Evolutionary conservation across 163 green algal genomes (phyloP).

Genomic region (Prototheca wickerhamii): DNA sequence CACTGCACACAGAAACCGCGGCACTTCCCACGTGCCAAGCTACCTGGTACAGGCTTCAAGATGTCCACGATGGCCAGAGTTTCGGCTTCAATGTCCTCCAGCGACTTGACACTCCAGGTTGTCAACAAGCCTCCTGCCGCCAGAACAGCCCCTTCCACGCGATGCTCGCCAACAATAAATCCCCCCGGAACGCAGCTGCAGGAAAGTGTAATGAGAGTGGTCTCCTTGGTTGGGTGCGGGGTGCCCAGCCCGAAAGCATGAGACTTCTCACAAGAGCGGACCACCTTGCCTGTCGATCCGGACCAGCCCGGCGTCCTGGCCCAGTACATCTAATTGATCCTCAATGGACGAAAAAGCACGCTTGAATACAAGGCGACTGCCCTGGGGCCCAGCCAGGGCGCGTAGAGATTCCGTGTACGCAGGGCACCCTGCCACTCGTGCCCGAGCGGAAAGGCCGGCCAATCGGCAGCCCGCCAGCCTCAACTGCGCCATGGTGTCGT

Average conservation of each 20-base stretch:
- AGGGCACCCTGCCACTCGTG: too few relatives aligned
- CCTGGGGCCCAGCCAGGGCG: too few relatives aligned
- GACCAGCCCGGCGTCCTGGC: not conserved
- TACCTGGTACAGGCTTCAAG: not conserved
- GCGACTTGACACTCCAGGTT: not conserved
- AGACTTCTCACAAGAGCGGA: not conserved
- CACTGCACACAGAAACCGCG: not conserved
- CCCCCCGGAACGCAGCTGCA: not conserved
- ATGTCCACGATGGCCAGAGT: slow-evolving; percentile 12
- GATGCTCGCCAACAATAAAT: slow-evolving; percentile 12
- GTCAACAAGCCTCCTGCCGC: slow-evolving; percentile 8
- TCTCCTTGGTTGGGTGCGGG: not conserved
- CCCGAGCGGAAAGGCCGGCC: too few relatives aligned
- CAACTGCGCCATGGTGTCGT: too few relatives aligned
- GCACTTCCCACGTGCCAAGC: not conserved
- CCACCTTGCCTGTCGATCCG: not conserved
- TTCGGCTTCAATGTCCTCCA: slow-evolving; percentile 6
- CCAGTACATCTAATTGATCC: not conserved
- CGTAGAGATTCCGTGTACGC: too few relatives aligned
- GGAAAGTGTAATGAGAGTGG: not conserved
- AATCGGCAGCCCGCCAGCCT: too few relatives aligned
- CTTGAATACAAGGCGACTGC: not conserved
- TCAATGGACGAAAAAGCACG: not conserved
- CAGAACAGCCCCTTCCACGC: slow-evolving; percentile 6
- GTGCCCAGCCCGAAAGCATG: not conserved